phyloP scores from a whole-genome alignment of 495 filamentous ascomycete genomes.

The Thermochaetoides thermophila region DNA sequence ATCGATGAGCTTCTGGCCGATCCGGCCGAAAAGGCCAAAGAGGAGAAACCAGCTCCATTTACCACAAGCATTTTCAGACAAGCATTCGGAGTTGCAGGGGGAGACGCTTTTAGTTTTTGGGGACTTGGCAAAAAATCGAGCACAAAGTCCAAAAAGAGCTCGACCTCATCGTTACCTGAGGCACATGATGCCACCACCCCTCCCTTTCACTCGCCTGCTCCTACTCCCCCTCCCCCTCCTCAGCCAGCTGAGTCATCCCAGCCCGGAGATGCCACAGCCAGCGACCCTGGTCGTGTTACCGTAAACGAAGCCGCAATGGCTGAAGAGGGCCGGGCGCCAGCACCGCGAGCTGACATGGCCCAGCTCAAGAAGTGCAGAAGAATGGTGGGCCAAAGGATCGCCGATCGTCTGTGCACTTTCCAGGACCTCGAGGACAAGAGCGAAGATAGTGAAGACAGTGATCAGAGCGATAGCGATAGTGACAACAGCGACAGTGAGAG shows the following conservation, averaged over 20 bases:
- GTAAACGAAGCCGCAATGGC: too few relatives aligned
- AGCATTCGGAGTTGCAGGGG: too few relatives aligned
- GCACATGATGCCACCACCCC: too few relatives aligned
- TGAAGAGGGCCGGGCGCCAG: conserved; percentile 21
- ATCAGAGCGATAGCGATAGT: too few relatives aligned
- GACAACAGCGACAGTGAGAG: too few relatives aligned
- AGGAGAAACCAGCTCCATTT: too few relatives aligned
- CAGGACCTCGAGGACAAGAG: too few relatives aligned
- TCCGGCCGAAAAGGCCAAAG: conserved; percentile 2
- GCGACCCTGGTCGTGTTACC: conserved; percentile 9
- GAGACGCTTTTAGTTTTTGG: conserved; percentile 35
- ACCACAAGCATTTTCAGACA: too few relatives aligned
- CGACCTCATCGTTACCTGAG: conserved; percentile 5
- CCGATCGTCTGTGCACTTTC: conserved; percentile 37
- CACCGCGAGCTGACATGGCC: conserved; percentile 18
- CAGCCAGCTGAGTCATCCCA: conserved; percentile 27
- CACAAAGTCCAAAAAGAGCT: conserved; percentile 18
- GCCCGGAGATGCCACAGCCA: conserved; percentile 19
- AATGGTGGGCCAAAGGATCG: conserved; percentile 33
- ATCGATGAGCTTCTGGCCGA: conserved; percentile 18
- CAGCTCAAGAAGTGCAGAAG: conserved; percentile 28
- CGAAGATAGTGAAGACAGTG: too few relatives aligned
- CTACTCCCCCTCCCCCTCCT: too few relatives aligned
- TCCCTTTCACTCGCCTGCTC: too few relatives aligned
- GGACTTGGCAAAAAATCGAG: conserved; percentile 24